Base-by-base conservation (phyloP, 2,329 filamentous ascomycete species). In the Erysiphe neolycopersici region DNA sequence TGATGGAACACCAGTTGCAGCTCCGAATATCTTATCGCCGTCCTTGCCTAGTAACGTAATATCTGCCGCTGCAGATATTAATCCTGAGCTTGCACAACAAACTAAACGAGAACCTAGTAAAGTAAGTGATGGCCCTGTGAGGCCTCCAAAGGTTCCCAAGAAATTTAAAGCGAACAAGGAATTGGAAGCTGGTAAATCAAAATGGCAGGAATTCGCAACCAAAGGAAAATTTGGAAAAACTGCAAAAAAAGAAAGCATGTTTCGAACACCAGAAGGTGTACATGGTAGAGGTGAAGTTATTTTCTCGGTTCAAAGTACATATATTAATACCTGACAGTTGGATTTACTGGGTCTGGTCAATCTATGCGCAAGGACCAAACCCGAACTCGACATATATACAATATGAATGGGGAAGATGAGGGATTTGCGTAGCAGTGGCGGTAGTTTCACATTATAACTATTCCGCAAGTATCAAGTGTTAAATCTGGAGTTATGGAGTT, bases 331-430 rank as follows among this genome's bases (percentile, higher is more conserved):
- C 22, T 12, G 16, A 6, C 51, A 94, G 89, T 98, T 56, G 89
- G 89, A 31, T 94, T 98, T 56, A 93, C 83, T 9, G 89, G 89
- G 48, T 94, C 85, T 44, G 89, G 89, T 47, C 83, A 93, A 61
- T 70, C 79, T 51, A 95, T 95, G 89, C 80, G 84, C 53, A 94
- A 93, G 61, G 89, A 94, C 57, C 73, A 74, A 41, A 74, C 76
- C 48, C 71, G 85, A 55, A 78, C 71, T 58, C 77, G 83, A 54
- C 83, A 93, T 57, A 76, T 89, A 51, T 91, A 92, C 60, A 74
- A 87, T 59, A 68, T 76, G 52, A 75, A 70, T 54, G 77, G 79
- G 44, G 79, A 84, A 46, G 65, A 80, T 54, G 78, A 80, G 38
- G 48, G 49, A 9, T 51, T 51, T 45, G 45, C 47, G 39, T 47